Conservation (phyloP, 225 moss, liverwort and hornwort species). For the Lunularia cruciata region DNA sequence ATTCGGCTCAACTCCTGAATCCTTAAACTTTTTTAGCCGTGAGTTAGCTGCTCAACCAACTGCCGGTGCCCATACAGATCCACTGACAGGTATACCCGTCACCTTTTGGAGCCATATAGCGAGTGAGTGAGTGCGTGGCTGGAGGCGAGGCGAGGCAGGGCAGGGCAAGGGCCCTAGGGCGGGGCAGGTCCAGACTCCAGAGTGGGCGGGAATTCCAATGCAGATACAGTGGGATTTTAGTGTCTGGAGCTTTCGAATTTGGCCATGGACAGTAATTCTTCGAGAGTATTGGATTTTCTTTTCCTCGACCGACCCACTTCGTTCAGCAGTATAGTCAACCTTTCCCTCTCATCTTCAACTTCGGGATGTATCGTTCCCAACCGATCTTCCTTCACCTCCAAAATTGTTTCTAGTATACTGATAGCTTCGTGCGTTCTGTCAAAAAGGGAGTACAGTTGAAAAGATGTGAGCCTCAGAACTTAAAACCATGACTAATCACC, state of each 20-base stretch:
- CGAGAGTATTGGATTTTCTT: conserved; percentile 73
- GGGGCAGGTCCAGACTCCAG: no score
- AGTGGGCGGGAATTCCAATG: no score
- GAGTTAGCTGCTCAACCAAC: neutral
- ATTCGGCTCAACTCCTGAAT: neutral
- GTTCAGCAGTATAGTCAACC: conserved; percentile 68
- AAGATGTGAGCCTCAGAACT: neutral
- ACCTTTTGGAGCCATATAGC: no score
- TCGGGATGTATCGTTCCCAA: conserved; percentile 90
- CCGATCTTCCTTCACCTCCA: conserved; percentile 81
- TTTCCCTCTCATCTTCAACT: conserved; percentile 70
- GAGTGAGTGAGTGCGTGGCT: neutral
- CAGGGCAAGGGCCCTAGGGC: no score
- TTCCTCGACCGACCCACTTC: conserved; percentile 79
- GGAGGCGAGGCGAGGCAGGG: no score
- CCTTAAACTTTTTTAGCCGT: neutral
- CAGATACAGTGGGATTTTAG: conserved; percentile 3
- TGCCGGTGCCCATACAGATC: neutral
- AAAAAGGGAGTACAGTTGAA: conserved; percentile 15
- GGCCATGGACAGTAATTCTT: conserved; percentile 70
- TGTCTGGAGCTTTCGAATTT: conserved; percentile 40
- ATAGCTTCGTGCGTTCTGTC: conserved; percentile 84
- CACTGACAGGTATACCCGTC: no score
- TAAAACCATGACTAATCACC: neutral
- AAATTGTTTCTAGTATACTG: conserved; percentile 60